Conservation (phyloP, 2,329 filamentous ascomycete genomes). For the Bipolaris gigantea region DNA sequence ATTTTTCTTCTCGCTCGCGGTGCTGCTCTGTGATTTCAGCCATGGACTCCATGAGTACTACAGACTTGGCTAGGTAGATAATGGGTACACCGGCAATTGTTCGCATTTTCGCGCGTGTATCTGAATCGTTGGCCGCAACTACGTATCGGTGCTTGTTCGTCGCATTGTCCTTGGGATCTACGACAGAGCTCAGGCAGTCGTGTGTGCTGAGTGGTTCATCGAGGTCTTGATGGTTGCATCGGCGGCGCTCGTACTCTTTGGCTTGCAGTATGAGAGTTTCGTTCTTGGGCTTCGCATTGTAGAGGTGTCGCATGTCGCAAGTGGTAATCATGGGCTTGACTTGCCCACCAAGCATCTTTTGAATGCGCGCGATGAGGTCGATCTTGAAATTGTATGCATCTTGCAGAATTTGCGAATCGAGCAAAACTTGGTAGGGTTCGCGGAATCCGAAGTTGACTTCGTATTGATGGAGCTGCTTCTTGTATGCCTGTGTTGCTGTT, state of each 20-base stretch:
- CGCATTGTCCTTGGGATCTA: conserved; percentile 73
- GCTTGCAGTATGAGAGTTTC: conserved; percentile 70
- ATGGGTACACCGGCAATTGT: conserved; percentile 72
- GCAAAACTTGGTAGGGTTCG: conserved; percentile 78
- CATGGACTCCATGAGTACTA: conserved; percentile 81
- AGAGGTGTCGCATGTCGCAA: conserved; percentile 79
- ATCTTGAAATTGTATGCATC: conserved; percentile 86
- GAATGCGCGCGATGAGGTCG: conserved; percentile 73
- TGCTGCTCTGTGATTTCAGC: conserved; percentile 65
- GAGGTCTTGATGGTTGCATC: conserved; percentile 77
- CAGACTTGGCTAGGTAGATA: conserved; percentile 76
- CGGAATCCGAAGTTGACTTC: conserved; percentile 85
- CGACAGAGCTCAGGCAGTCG: conserved; percentile 72
- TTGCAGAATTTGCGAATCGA: conserved; percentile 82
- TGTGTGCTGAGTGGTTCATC: conserved; percentile 69
- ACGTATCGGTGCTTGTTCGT: conserved; percentile 80
- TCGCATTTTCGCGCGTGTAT: conserved; percentile 65
- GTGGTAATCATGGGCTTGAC: conserved; percentile 85
- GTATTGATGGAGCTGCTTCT: conserved; percentile 94
- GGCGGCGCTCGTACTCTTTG: conserved; percentile 72
- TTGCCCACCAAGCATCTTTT: conserved; percentile 82
- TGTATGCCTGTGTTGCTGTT: conserved; percentile 68
- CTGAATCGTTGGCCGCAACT: conserved; percentile 71
- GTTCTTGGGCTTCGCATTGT: conserved; percentile 60
- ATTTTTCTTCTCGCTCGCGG: conserved; percentile 68